Conservation (phyloP, 345 rosid species). For the Leavenworthia alabamica region DNA sequence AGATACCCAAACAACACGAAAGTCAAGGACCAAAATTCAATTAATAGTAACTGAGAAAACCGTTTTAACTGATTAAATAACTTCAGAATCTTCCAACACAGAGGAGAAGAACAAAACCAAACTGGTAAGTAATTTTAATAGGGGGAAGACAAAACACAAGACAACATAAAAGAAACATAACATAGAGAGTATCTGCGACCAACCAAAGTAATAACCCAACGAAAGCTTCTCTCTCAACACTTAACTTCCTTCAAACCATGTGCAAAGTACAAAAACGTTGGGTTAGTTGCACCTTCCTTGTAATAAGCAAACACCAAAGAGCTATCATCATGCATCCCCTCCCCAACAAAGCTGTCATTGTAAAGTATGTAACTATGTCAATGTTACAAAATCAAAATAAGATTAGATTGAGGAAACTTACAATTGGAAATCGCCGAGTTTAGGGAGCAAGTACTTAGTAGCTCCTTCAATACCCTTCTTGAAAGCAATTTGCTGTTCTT, state of each 20-base stretch:
- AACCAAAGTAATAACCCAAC: constrained; percentile 19
- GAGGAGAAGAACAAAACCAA: background rate
- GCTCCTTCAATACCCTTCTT: constrained; percentile 91
- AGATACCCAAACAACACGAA: background rate
- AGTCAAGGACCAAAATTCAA: too few relatives aligned
- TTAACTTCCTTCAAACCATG: constrained; percentile 88
- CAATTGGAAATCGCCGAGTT: constrained; percentile 88
- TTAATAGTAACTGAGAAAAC: constrained; percentile 10
- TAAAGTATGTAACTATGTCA: too few relatives aligned
- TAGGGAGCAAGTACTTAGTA: constrained; percentile 73
- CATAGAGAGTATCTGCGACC: constrained; percentile 28
- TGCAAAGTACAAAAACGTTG: constrained; percentile 87
- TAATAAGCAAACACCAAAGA: constrained; percentile 83
- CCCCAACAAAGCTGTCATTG: constrained; percentile 96
- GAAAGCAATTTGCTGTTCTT: constrained; percentile 45
- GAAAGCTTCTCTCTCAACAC: constrained; percentile 51
- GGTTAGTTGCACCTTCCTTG: constrained; percentile 88
- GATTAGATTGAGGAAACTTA: constrained; percentile 30
- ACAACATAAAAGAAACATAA: constrained; percentile 9
- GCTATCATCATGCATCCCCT: constrained; percentile 79
- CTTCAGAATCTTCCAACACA: constrained; percentile 8
- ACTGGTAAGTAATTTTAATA: constrained; percentile 4
- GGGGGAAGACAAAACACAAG: constrained; percentile 4
- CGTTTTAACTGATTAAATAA: constrained; percentile 3
- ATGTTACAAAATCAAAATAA: background rate